Base-by-base conservation (phyloP, 306 rosid species). In the Prunus kanzakura region DNA sequence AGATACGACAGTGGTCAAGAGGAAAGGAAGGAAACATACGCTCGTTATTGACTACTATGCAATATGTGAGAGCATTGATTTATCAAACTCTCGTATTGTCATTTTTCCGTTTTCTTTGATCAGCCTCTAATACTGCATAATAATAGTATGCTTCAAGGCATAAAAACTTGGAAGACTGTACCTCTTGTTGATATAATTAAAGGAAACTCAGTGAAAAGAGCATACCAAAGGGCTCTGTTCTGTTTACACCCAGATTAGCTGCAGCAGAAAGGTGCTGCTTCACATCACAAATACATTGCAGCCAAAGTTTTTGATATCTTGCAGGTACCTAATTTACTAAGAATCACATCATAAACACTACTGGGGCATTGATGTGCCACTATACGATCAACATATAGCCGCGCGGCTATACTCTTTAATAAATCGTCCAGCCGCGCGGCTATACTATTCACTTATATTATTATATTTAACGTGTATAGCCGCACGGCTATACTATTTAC, bases 1-100 rank as follows among this genome's bases (percentile, higher is more conserved):
- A 89, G 85, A 89, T 96, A 82, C 88, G 82, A 30, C 83, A 86
- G 46, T 96, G 99, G 99, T 91, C 96, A 11, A 86, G 78, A 19
- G 98, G 97, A 71, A 96, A 92, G 87, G 97, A 91, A 89, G 93
- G 89, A 82, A 96, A 92, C 76, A 83, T 96, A 76, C 99, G 97
- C 72, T 96, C 99, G 7, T 87, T 92, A 30, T 86, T 96, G 18
- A 91, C 99, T 56, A 96, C 97, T 27, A 73, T 96, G 82, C 99
- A 96, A 87, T 76, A 83, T 54, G 99, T 96, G 75, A 88, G 96
- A 88, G 93, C 68, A 58, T 54, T 16, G 49, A 51, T 52, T 32
- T 46, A 12, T 51, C 43, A 0, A 6, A 38, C 5, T 30, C 35
- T 30, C 35, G 5, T 30, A 30, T 4, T 30, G 35, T 30, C 5